These are phyloP conservation scores for Striga asiatica DNA, from an alignment of 257 asterid genomes.

Conservation along the genomic window DNA sequence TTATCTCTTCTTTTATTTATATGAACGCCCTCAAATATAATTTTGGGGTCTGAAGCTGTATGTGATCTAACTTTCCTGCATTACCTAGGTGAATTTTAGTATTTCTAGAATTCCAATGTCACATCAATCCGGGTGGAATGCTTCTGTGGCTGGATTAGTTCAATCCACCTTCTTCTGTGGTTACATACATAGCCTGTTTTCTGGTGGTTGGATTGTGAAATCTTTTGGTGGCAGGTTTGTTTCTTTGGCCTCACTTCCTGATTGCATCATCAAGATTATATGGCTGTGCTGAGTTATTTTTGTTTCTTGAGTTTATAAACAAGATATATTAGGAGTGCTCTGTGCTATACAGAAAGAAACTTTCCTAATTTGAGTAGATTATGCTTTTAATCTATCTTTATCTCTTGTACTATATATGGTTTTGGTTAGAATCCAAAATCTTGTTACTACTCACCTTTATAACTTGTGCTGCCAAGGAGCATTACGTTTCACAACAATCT, in stretches of 20 bases:
- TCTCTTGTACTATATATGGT: no score
- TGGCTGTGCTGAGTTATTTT: background rate
- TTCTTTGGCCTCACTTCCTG: conserved; percentile 15
- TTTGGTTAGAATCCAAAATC: no score
- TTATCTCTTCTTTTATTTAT: background rate
- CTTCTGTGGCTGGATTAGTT: conserved; percentile 89
- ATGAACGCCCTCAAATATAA: conserved; percentile 1
- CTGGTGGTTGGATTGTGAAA: conserved; percentile 97
- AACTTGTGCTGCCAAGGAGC: no score
- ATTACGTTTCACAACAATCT: no score
- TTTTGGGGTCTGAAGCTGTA: conserved; percentile 2
- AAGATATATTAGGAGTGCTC: background rate
- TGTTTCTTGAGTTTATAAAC: no score
- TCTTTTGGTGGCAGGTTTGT: conserved; percentile 92
- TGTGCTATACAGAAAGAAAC: no score
- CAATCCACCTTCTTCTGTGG: conserved; percentile 99
- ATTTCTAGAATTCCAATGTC: conserved; percentile 97
- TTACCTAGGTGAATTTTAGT: conserved; percentile 81
- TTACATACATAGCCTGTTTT: conserved; percentile 90
- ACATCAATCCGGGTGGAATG: conserved; percentile 94
- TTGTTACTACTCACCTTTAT: no score
- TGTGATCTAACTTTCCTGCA: conserved; percentile 15
- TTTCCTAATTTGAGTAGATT: no score
- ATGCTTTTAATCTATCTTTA: no score
- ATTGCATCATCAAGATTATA: background rate